Evolutionary conservation across 208 protist genomes (phyloP).

Genomic region (Leishmania amazonensis): DNA sequence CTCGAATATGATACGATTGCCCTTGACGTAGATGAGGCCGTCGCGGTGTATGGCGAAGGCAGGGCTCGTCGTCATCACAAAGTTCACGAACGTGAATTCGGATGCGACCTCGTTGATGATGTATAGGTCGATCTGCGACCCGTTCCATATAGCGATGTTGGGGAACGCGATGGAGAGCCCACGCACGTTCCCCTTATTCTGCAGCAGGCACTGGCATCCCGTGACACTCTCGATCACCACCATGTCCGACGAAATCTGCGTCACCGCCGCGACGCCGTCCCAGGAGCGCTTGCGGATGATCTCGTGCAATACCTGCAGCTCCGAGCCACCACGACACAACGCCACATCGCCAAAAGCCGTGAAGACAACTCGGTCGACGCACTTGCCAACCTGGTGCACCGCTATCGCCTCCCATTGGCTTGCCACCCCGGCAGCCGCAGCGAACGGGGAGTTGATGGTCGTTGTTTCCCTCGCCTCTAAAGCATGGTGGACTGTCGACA

Average conservation of each 20-base stretch:
- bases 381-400: conserved; percentile 67
- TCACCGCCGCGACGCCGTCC: conserved; percentile 81
- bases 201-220: conserved; percentile 83
- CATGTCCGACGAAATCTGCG: conserved; percentile 87
- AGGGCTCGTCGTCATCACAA: conserved; percentile 66
- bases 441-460: not conserved
- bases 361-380: conserved; percentile 66
- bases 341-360: conserved; percentile 63
- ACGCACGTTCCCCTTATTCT: conserved; percentile 70
- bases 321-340: conserved; percentile 47
- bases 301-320: conserved; percentile 86
- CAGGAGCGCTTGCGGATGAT: conserved; percentile 83
- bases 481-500: not conserved
- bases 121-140: conserved; percentile 88
- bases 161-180: conserved; percentile 86
- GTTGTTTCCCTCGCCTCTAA: not conserved
- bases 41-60: conserved; percentile 87
- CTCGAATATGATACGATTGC: conserved; percentile 74
- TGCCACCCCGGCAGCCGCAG: conserved; percentile 28
- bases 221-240: conserved; percentile 88
- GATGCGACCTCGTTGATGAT: conserved; percentile 87
- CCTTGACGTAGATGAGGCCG: conserved; percentile 86
- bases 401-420: conserved; percentile 73
- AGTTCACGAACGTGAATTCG: conserved; percentile 67
- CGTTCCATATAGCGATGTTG: conserved; percentile 89